These are phyloP conservation scores for Wickerhamomyces strasburgensis DNA, from an alignment of 805 yeast species.

Conservation along the genomic window DNA sequence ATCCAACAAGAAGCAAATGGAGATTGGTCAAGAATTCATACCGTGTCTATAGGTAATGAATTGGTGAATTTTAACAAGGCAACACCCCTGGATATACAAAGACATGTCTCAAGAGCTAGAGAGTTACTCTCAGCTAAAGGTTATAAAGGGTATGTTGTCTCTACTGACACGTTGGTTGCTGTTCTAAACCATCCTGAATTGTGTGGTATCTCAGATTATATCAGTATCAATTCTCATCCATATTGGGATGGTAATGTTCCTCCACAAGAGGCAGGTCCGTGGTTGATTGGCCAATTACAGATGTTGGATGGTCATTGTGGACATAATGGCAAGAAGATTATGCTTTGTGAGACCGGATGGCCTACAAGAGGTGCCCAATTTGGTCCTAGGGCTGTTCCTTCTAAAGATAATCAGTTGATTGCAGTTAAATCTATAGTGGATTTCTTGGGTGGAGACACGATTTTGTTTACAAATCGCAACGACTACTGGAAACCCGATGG, in stretches of 20 bases:
- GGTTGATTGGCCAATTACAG: conserved; percentile 43
- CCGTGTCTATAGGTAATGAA: conserved; percentile 63
- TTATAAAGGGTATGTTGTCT: conserved; percentile 50
- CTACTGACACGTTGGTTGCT: conserved; percentile 62
- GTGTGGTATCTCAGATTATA: conserved; percentile 53
- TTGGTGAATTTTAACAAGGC: conserved; percentile 50
- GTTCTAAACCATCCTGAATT: conserved; percentile 43
- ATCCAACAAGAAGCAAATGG: conserved; percentile 33
- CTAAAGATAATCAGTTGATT: conserved; percentile 43
- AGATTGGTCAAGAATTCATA: conserved; percentile 57
- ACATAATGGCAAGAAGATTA: conserved; percentile 27
- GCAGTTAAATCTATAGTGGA: conserved; percentile 48
- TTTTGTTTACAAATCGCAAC: conserved; percentile 57
- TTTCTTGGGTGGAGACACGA: conserved; percentile 41
- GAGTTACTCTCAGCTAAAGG: conserved; percentile 39
- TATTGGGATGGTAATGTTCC: conserved; percentile 52
- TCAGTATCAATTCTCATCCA: conserved; percentile 65
- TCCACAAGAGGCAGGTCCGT: conserved; percentile 50
- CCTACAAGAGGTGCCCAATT: conserved; percentile 53
- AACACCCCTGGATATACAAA: conserved; percentile 39
- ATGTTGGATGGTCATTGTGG: conserved; percentile 43
- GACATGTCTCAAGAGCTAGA: conserved; percentile 44
- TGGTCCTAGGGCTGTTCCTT: conserved; percentile 50
- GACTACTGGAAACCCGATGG: conserved; percentile 62
- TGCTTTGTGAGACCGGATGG: conserved; percentile 64